Evolutionary conservation across 805 yeast genomes (phyloP), one percentile per base, ranked within the genome.

Genomic region (Metschnikowia sp.): DNA sequence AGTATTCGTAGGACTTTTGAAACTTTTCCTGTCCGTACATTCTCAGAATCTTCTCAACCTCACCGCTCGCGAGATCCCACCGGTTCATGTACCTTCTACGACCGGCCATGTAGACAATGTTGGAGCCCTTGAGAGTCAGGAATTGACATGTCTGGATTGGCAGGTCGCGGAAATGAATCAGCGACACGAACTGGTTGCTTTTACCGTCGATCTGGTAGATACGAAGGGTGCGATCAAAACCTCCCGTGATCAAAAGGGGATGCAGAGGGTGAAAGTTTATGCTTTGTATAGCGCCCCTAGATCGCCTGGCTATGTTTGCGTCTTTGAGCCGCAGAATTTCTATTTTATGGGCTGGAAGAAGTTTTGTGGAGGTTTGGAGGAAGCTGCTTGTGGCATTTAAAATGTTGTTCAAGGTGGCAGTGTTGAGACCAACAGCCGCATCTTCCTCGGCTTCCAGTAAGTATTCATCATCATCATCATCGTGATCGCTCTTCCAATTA

Each of bases 171-270:
- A 94, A 73, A 65, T 84, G 88, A 51, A 92, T 70, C 38, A 96
- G 83, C 4, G 96, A 85, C 31, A 91, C 95, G 35, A 92, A 69
- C 50, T 81, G 81, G 62, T 94, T 94, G 48, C 68, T 63, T 59
- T 86, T 87, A 12, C 98, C 97, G 64, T 94, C 98, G 42, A 91
- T 81, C 61, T 92, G 96, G 64, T 84, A 94, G 11, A 94, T 74
- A 56, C 99, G 76, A 45, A 94, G 64, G 0, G 97, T 86, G 55
- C 88, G 77, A 65, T 94, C 99, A 63, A 85, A 91, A 19, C 99
- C 99, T 47, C 94, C 96, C 0, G 97, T 87, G 44, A 94, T 69
- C 39, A 92, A 70, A 30, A 94, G 71, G 36, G 99, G 96, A 56
- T 84, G 88, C 8, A 77, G 70, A 9, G 87, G 88, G 65, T 94